Conservation (phyloP, 805 yeast genomes). For the Candida ortonii region DNA sequence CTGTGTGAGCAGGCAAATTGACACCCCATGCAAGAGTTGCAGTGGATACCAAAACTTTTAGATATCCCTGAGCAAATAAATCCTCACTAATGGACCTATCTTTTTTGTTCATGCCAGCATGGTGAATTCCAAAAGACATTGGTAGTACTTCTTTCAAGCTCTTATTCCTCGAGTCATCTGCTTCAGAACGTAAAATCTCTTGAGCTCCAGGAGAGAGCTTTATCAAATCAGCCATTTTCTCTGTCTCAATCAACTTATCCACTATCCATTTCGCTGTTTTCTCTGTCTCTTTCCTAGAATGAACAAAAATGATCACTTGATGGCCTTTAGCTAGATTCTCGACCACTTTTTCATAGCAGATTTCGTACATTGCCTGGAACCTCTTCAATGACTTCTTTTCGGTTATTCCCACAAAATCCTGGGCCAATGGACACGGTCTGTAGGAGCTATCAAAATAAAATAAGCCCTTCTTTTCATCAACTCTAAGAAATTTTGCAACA, state of each 20-base stretch:
- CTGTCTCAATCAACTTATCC: conserved; percentile 57
- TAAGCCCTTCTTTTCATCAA: conserved; percentile 54
- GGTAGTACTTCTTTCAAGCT: conserved; percentile 59
- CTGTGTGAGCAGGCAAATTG: conserved; percentile 92
- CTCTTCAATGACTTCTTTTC: conserved; percentile 78
- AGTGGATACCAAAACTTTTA: conserved; percentile 83
- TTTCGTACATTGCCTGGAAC: conserved; percentile 81
- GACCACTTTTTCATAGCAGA: conserved; percentile 75
- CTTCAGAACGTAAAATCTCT: conserved; percentile 64
- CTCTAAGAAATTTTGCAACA: conserved; percentile 79
- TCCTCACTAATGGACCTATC: conserved; percentile 83
- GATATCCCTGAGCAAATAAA: conserved; percentile 80
- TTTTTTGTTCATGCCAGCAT: conserved; percentile 75
- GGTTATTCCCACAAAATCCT: conserved; percentile 83
- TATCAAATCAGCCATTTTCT: conserved; percentile 40
- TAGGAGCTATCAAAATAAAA: conserved; percentile 80
- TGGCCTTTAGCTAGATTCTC: conserved; percentile 62
- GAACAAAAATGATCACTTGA: conserved; percentile 88
- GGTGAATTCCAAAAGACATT: conserved; percentile 83
- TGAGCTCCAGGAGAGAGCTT: conserved; percentile 53
- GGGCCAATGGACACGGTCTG: conserved; percentile 91
- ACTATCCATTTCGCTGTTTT: conserved; percentile 76
- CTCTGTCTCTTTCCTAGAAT: conserved; percentile 87
- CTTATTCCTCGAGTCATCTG: conserved; percentile 51
- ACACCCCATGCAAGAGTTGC: conserved; percentile 98